phyloP scores from a whole-genome alignment of 2,329 filamentous ascomycete species.

The Aureobasidium pullulans region DNA sequence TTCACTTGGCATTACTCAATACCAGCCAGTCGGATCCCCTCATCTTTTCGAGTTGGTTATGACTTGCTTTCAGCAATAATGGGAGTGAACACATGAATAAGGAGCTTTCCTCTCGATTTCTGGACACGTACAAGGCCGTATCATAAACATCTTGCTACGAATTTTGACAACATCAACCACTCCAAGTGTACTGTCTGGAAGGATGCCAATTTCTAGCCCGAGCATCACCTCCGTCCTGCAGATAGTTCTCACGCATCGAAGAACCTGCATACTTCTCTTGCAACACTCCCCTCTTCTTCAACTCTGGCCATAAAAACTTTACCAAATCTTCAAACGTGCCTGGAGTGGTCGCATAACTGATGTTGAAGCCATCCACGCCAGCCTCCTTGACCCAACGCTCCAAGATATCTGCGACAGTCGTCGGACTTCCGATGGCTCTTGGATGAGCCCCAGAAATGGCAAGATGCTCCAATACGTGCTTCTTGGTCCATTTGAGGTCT shows the following conservation, averaged over 20 bases:
- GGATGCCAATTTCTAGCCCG: conserved; percentile 20
- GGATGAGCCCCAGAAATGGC: conserved; percentile 61
- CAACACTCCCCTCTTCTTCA: conserved; percentile 29
- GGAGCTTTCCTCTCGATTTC: too few species aligned
- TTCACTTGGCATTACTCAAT: too few species aligned
- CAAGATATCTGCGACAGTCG: conserved; percentile 59
- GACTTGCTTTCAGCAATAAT: too few species aligned
- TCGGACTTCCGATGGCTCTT: conserved; percentile 56
- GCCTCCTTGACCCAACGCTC: conserved; percentile 61
- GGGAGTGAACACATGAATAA: too few species aligned
- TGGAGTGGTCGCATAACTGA: conserved; percentile 61
- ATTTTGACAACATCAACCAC: background rate
- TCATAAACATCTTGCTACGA: too few species aligned
- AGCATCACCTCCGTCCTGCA: conserved; percentile 22
- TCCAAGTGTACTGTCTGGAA: conserved; percentile 16
- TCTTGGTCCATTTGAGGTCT: conserved; percentile 61
- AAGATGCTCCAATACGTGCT: conserved; percentile 60
- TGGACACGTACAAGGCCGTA: too few species aligned
- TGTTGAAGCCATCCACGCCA: conserved; percentile 68
- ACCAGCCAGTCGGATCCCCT: too few species aligned
- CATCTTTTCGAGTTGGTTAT: too few species aligned
- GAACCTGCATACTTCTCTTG: conserved; percentile 22
- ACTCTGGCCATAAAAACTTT: conserved; percentile 38
- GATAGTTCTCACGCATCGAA: conserved; percentile 24
- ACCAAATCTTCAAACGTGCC: conserved; percentile 61